Conservation (phyloP, 495 filamentous ascomycete species). For the Penicillium simplicissimum region DNA sequence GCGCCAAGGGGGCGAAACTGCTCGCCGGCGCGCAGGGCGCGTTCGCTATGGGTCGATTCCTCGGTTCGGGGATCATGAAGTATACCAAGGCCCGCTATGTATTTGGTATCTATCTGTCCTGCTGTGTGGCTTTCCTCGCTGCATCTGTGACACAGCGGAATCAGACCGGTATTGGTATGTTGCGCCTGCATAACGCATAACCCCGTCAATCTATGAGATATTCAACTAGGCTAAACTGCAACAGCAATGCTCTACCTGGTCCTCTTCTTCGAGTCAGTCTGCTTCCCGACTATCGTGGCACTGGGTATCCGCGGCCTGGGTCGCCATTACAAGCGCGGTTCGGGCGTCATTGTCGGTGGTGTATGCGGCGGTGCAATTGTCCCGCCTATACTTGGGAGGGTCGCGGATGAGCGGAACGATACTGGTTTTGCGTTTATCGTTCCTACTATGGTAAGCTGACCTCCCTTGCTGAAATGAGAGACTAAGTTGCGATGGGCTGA, state of each 20-base stretch:
- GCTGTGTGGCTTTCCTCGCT: slow-evolving; percentile 44
- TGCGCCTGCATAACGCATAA: neutral
- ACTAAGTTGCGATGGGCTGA: neutral
- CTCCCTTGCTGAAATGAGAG: neutral
- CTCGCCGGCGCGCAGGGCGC: slow-evolving; percentile 55
- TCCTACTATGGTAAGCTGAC: slow-evolving; percentile 50
- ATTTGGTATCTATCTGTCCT: slow-evolving; percentile 45
- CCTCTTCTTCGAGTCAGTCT: slow-evolving; percentile 63
- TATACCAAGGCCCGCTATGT: slow-evolving; percentile 53
- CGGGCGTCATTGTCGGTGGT: slow-evolving; percentile 57
- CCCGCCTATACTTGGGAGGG: slow-evolving; percentile 50
- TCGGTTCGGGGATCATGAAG: slow-evolving; percentile 52
- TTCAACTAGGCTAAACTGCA: neutral
- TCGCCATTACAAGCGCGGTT: slow-evolving; percentile 59
- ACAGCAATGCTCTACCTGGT: slow-evolving; percentile 52
- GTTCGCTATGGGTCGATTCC: slow-evolving; percentile 58
- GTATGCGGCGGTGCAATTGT: slow-evolving; percentile 58
- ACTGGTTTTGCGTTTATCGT: slow-evolving; percentile 58
- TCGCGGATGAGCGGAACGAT: slow-evolving; percentile 49
- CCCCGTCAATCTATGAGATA: neutral
- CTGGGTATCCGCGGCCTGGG: slow-evolving; percentile 61
- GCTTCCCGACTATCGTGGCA: slow-evolving; percentile 64
- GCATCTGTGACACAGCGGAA: slow-evolving; percentile 34
- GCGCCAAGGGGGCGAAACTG: slow-evolving; percentile 51
- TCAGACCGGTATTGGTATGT: slow-evolving; percentile 48